Conservation (phyloP, 352 stramenopile species). For the Globisporangium paddicum region DNA sequence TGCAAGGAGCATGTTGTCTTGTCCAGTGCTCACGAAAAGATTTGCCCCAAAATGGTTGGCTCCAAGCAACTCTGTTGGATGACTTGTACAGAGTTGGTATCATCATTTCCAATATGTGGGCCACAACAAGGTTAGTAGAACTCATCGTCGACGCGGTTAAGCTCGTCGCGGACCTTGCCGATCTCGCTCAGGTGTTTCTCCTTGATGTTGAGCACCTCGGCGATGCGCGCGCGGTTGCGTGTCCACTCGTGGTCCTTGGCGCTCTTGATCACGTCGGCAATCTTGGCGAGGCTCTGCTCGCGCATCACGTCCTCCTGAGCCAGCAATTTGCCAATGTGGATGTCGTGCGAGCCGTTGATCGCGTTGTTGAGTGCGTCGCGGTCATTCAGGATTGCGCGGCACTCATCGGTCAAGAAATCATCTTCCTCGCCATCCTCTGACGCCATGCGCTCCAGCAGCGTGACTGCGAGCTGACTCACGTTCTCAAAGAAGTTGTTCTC, state of each 20-base stretch:
- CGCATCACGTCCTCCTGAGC: conserved; percentile 83
- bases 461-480: conserved; percentile 75
- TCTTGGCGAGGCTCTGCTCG: conserved; percentile 72
- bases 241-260: conserved; percentile 67
- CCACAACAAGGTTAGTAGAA: conserved; percentile 39
- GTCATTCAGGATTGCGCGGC: conserved; percentile 75
- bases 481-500: conserved; percentile 91
- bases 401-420: conserved; percentile 76
- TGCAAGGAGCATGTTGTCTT: too few relatives aligned
- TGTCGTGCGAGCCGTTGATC: conserved; percentile 90
- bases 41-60: neutral
- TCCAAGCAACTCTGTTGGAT: neutral
- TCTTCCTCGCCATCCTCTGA: conserved; percentile 76
- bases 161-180: conserved; percentile 57
- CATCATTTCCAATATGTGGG: neutral
- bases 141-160: conserved; percentile 73
- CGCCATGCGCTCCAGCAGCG: conserved; percentile 70
- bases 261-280: conserved; percentile 54
- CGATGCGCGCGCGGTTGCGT: conserved; percentile 66
- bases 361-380: conserved; percentile 81
- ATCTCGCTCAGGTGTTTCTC: conserved; percentile 68
- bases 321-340: conserved; percentile 88
- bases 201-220: conserved; percentile 71
- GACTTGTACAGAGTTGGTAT: neutral
- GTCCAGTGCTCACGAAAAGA: too few relatives aligned